These are phyloP conservation scores for Asterochloris erici DNA, from an alignment of 139 green algal species.

Conservation along the genomic window DNA sequence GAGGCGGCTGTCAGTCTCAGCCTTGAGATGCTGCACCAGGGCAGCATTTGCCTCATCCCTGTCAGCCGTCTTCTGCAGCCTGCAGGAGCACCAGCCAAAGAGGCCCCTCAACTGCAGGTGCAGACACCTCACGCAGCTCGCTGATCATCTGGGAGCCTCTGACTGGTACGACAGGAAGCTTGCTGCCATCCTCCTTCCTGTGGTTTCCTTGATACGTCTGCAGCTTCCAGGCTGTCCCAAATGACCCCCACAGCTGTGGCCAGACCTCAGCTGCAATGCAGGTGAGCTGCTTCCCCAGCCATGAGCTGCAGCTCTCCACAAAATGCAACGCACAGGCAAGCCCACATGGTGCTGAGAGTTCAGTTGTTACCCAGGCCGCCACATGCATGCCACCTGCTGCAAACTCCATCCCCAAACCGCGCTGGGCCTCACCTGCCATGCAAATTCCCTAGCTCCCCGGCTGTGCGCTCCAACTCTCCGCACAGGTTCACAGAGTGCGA, in stretches of 20 bases:
- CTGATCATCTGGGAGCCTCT: too few species aligned
- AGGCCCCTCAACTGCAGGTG: too few species aligned
- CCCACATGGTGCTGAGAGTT: not conserved
- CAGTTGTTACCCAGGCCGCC: not conserved
- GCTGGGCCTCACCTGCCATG: constrained; percentile 21
- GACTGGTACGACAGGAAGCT: too few species aligned
- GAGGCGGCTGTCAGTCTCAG: constrained; percentile 12
- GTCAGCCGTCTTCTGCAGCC: constrained; percentile 29
- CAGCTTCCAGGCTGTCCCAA: not conserved
- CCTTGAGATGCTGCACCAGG: constrained; percentile 27
- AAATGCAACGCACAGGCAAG: not conserved
- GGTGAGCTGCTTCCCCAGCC: not conserved
- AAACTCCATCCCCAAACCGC: not conserved
- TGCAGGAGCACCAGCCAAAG: not conserved
- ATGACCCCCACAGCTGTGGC: not conserved
- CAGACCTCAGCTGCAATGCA: not conserved
- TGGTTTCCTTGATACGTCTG: not conserved
- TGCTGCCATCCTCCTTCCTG: too few species aligned
- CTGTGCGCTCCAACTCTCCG: constrained; percentile 32
- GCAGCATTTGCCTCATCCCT: constrained; percentile 38
- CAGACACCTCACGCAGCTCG: too few species aligned
- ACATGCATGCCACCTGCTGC: not conserved
- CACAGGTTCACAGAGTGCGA: constrained; percentile 42
- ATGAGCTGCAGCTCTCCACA: not conserved
- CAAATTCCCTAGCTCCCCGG: constrained; percentile 27